Conservation (phyloP, 805 yeast species). For the Kodamaea sagamina region DNA sequence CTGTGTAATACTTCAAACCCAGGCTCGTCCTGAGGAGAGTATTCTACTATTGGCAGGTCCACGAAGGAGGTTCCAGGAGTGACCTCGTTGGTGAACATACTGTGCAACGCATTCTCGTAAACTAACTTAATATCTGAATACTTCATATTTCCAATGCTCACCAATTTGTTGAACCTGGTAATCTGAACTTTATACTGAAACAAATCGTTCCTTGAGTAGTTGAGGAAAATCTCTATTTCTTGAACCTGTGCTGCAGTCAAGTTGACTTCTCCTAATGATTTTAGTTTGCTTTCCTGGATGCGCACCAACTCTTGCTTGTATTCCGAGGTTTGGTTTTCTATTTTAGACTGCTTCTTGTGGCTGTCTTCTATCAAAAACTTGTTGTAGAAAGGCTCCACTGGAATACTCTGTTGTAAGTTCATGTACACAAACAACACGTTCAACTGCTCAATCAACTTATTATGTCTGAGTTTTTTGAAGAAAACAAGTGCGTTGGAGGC, state of each 20-base stretch:
- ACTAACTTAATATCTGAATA: slow-evolving; percentile 31
- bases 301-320: slow-evolving; percentile 13
- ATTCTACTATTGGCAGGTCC: not conserved
- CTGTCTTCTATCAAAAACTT: slow-evolving; percentile 19
- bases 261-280: slow-evolving; percentile 16
- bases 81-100: not conserved
- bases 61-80: not conserved
- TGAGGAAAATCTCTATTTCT: slow-evolving; percentile 51
- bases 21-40: slow-evolving; percentile 4
- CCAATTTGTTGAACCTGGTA: slow-evolving; percentile 38
- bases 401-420: slow-evolving; percentile 30
- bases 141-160: slow-evolving; percentile 36
- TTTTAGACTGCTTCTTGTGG: not conserved
- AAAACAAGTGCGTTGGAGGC: slow-evolving; percentile 17
- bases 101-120: slow-evolving; percentile 19
- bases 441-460: slow-evolving; percentile 48
- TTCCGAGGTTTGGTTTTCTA: not conserved
- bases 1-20: slow-evolving; percentile 17
- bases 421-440: slow-evolving; percentile 47
- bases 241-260: slow-evolving; percentile 25
- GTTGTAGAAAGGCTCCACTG: slow-evolving; percentile 10
- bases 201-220: slow-evolving; percentile 48
- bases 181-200: slow-evolving; percentile 28
- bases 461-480: slow-evolving; percentile 48
- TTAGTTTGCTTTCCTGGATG: slow-evolving; percentile 15